Conservation (phyloP, 768 basidiomycete genomes). For the Mycena latifolia region DNA sequence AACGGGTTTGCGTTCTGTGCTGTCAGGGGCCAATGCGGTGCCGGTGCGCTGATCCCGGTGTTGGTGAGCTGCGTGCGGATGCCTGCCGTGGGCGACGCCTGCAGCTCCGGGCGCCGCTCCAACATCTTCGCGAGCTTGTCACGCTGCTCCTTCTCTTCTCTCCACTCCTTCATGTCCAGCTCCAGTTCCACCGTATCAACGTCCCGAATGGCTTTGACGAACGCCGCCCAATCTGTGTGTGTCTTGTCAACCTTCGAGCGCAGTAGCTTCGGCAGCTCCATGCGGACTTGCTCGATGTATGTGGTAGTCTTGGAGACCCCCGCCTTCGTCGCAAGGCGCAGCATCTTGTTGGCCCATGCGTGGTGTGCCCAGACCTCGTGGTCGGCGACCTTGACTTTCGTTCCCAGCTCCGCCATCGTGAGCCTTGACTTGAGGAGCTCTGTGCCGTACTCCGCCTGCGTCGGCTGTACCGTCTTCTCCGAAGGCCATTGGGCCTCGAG, state of each 20-base stretch:
- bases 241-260: constrained; percentile 1
- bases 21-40: constrained; percentile 6
- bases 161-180: constrained; percentile 5
- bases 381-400: constrained; percentile 4
- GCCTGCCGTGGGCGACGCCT: constrained; percentile 14
- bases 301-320: background rate
- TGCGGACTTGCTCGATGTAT: constrained; percentile 11
- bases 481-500: background rate
- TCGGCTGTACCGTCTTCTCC: constrained; percentile 1
- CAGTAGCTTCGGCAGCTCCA: constrained; percentile 3
- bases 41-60: constrained; percentile 4
- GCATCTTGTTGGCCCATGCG: constrained; percentile 13
- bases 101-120: background rate
- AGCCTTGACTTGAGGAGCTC: background rate
- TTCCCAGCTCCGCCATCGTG: constrained; percentile 11
- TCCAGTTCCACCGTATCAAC: constrained; percentile 10
- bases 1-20: background rate
- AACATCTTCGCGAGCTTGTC: background rate
- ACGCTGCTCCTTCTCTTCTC: background rate
- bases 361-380: constrained; percentile 13
- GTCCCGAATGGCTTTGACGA: constrained; percentile 8
- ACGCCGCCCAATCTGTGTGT: constrained; percentile 4
- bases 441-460: constrained; percentile 6
- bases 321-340: constrained; percentile 1
- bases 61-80: constrained; percentile 20